Percentiles rank a stretch among this genome's conserved stretches.
Conservation (phyloP, 306 rosid species). For the Cucurbita maxima region DNA sequence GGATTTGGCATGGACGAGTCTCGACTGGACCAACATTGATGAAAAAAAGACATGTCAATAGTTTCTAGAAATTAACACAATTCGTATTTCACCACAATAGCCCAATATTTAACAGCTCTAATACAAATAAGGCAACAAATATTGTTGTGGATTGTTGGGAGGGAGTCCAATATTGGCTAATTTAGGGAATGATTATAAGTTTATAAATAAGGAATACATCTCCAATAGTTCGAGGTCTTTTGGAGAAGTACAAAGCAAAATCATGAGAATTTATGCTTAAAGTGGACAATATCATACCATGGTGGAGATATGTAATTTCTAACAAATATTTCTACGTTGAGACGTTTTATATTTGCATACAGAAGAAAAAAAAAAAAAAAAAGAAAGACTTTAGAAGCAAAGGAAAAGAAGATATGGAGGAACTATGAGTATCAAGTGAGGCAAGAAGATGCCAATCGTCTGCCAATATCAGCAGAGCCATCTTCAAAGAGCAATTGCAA, state of each 20-base stretch:
- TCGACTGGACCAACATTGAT: no score
- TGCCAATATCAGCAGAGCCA: conserved; percentile 17
- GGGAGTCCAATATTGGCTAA: no score
- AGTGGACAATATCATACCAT: no score
- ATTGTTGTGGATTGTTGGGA: no score
- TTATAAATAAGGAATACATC: no score
- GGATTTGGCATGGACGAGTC: no score
- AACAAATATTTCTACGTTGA: neutral
- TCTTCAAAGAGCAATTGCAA: conserved; percentile 16
- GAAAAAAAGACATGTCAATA: neutral
- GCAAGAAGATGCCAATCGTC: conserved; percentile 15
- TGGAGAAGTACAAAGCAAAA: no score
- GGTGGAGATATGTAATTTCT: no score
- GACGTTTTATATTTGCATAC: conserved; percentile 2
- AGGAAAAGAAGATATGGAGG: conserved; percentile 36
- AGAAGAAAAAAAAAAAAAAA: conserved; percentile 60
- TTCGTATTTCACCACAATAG: neutral
- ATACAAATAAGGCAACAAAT: neutral
- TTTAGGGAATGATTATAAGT: no score
- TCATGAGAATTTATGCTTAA: no score
- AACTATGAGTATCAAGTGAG: conserved; percentile 20
- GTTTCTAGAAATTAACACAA: neutral
- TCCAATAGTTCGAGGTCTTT: no score
- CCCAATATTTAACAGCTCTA: neutral
- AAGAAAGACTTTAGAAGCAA: conserved; percentile 12